Evolutionary conservation across 768 basidiomycete genomes (phyloP).

Genomic region (Lactarius akahatsu): DNA sequence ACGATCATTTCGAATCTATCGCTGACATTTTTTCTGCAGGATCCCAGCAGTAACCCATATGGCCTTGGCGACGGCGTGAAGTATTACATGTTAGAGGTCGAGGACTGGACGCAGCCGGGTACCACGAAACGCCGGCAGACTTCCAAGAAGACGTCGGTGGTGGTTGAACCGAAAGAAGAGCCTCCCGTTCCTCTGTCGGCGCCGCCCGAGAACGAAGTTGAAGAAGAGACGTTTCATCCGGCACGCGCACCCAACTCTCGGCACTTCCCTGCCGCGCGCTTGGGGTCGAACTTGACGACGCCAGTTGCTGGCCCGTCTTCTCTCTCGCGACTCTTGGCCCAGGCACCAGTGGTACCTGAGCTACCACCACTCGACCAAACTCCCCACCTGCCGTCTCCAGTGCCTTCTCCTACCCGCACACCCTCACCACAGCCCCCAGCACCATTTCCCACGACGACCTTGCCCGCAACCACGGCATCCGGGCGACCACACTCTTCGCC

Average conservation of each 20-base stretch:
- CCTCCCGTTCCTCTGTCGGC: slow-evolving; percentile 52
- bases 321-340: slow-evolving; percentile 74
- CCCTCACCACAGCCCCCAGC: slow-evolving; percentile 34
- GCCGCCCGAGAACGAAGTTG: slow-evolving; percentile 68
- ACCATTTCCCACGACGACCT: slow-evolving; percentile 10
- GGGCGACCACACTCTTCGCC: slow-evolving; percentile 38
- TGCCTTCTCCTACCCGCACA: slow-evolving; percentile 30
- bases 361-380: slow-evolving; percentile 30
- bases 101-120: slow-evolving; percentile 85
- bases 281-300: slow-evolving; percentile 68
- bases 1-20: background rate
- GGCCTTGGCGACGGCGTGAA: slow-evolving; percentile 85
- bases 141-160: slow-evolving; percentile 47
- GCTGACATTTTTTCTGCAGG: slow-evolving; percentile 43
- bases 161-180: slow-evolving; percentile 40
- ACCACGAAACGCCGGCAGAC: slow-evolving; percentile 57
- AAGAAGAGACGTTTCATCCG: slow-evolving; percentile 68
- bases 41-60: slow-evolving; percentile 85
- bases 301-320: slow-evolving; percentile 75
- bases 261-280: slow-evolving; percentile 56
- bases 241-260: slow-evolving; percentile 67
- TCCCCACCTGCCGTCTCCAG: slow-evolving; percentile 14
- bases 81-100: slow-evolving; percentile 91
- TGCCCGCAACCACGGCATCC: slow-evolving; percentile 2
- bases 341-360: slow-evolving; percentile 52